phyloP scores from a whole-genome alignment of 2,329 filamentous ascomycete genomes.

The Byssochlamys sp. region DNA sequence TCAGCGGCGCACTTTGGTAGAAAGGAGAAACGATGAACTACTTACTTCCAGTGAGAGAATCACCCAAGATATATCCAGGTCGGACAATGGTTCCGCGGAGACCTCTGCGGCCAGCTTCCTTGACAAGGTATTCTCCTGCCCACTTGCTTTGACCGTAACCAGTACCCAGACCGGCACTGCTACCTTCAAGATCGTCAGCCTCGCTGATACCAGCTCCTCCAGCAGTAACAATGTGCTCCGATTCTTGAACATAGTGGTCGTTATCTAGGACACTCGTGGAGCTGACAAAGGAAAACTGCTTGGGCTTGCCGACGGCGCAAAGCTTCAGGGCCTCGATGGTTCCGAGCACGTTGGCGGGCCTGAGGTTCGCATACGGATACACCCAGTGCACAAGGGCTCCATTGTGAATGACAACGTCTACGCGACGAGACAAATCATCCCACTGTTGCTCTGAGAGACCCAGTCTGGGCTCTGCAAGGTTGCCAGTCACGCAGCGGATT shows the following conservation, averaged over 20 bases:
- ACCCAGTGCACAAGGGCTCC: slow-evolving; percentile 75
- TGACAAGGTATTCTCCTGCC: slow-evolving; percentile 62
- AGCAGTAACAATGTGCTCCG: slow-evolving; percentile 49
- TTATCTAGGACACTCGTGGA: slow-evolving; percentile 77
- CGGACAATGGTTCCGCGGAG: slow-evolving; percentile 67
- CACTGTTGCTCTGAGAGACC: slow-evolving; percentile 60
- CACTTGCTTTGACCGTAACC: slow-evolving; percentile 91
- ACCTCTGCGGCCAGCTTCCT: slow-evolving; percentile 68
- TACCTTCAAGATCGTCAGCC: slow-evolving; percentile 67
- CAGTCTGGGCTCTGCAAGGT: slow-evolving; percentile 62
- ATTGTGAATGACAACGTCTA: slow-evolving; percentile 72
- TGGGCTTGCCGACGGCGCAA: slow-evolving; percentile 66
- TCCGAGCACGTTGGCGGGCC: slow-evolving; percentile 66
- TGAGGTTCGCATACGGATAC: slow-evolving; percentile 62
- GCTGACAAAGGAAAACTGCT: slow-evolving; percentile 70
- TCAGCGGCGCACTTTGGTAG: background rate
- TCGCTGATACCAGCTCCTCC: slow-evolving; percentile 61
- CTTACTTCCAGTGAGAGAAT: slow-evolving; percentile 52
- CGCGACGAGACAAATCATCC: slow-evolving; percentile 54
- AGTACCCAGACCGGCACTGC: slow-evolving; percentile 64
- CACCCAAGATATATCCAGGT: slow-evolving; percentile 75
- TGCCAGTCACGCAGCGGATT: slow-evolving; percentile 61
- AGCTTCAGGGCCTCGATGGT: slow-evolving; percentile 68
- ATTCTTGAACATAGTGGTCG: slow-evolving; percentile 68
- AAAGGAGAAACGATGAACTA: background rate